Conservation (phyloP, 1,284 basidiomycete species). For the Amylostereum chailletii region DNA sequence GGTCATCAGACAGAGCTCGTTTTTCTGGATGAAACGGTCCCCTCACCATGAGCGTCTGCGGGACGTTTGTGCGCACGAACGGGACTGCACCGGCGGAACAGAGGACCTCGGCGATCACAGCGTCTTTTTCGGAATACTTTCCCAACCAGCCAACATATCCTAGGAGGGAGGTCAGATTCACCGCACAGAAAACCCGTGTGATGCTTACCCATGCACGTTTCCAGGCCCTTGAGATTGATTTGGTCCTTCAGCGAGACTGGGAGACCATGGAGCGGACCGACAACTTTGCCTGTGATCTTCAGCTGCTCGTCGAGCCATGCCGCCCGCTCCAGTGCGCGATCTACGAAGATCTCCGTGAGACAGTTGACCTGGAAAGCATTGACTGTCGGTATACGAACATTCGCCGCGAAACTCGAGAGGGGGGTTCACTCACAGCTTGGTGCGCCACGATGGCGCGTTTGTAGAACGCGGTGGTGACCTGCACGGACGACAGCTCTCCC, state of each 20-base stretch:
- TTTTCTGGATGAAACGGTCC: slow-evolving; percentile 1
- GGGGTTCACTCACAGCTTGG: slow-evolving; percentile 51
- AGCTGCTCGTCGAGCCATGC: slow-evolving; percentile 40
- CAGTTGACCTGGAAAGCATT: slow-evolving; percentile 36
- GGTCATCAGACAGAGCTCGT: slow-evolving; percentile 1
- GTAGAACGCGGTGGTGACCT: slow-evolving; percentile 68
- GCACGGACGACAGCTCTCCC: slow-evolving; percentile 49
- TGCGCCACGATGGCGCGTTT: slow-evolving; percentile 79
- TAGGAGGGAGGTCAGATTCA: slow-evolving; percentile 15
- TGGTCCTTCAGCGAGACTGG: slow-evolving; percentile 59
- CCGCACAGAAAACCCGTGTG: neutral
- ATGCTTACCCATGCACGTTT: slow-evolving; percentile 38
- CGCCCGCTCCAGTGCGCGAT: slow-evolving; percentile 44
- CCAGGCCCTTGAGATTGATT: slow-evolving; percentile 40
- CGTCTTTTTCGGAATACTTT: slow-evolving; percentile 41
- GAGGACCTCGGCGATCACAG: slow-evolving; percentile 52
- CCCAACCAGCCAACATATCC: slow-evolving; percentile 68
- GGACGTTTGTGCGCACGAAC: slow-evolving; percentile 65
- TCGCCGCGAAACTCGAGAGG: neutral
- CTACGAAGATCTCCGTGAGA: slow-evolving; percentile 45
- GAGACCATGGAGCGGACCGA: slow-evolving; percentile 55
- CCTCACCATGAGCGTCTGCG: slow-evolving; percentile 54
- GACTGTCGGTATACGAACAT: slow-evolving; percentile 20
- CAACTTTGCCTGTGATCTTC: slow-evolving; percentile 31
- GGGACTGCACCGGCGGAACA: slow-evolving; percentile 55